Conservation (phyloP, 768 basidiomycete genomes). For the Mycena pura region DNA sequence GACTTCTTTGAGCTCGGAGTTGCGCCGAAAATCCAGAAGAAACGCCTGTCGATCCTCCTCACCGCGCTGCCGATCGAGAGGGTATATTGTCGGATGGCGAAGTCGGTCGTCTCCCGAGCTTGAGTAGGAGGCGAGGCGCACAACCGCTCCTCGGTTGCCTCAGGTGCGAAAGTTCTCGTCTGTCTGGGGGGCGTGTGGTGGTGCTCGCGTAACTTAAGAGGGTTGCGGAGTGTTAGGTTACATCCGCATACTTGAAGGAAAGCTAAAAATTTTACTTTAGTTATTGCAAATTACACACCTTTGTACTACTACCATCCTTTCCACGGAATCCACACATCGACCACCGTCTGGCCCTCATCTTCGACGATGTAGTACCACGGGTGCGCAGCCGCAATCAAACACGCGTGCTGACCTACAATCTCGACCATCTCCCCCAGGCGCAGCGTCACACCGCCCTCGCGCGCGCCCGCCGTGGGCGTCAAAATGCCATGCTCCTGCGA, state of each 20-base stretch:
- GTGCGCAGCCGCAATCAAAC: constrained; percentile 78
- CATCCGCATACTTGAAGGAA: no score
- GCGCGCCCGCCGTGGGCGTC: constrained; percentile 43
- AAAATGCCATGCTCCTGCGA: constrained; percentile 85
- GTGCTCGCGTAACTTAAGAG: no score
- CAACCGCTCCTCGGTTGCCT: no score
- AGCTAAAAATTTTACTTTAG: no score
- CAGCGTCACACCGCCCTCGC: constrained; percentile 41
- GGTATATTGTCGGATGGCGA: not conserved
- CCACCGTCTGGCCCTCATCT: constrained; percentile 58
- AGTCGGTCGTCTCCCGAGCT: not conserved
- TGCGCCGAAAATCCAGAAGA: not conserved
- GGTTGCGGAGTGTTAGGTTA: no score
- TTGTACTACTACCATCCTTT: constrained; percentile 91
- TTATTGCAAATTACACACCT: no score
- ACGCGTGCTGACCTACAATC: constrained; percentile 87
- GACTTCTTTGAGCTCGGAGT: not conserved
- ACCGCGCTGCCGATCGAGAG: not conserved
- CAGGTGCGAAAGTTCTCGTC: no score
- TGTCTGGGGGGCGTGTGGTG: no score
- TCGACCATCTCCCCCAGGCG: constrained; percentile 68
- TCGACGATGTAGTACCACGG: constrained; percentile 89
- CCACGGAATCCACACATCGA: constrained; percentile 90
- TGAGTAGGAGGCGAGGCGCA: no score
- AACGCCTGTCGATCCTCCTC: not conserved